These are phyloP conservation scores for Solanum clarkiae DNA, from an alignment of 257 asterid genomes.

Conservation along the genomic window DNA sequence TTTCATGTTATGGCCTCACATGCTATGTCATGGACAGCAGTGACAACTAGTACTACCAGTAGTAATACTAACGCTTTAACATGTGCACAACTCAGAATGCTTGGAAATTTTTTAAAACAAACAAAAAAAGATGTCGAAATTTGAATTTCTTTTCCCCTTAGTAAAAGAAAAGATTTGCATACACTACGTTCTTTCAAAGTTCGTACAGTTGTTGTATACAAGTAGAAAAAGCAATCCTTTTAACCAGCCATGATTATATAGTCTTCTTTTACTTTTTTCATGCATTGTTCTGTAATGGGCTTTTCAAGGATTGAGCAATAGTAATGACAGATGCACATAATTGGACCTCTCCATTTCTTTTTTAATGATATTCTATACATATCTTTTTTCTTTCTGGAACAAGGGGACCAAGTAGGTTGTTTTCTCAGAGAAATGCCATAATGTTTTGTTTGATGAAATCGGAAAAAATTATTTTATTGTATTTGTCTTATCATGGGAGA, in stretches of 20 bases:
- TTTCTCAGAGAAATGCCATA: not conserved
- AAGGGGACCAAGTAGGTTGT: not conserved
- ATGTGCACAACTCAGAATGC: not conserved
- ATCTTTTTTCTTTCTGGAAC: not conserved
- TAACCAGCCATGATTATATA: not conserved
- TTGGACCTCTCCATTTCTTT: not conserved
- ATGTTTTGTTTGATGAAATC: not conserved
- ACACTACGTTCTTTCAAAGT: too few species aligned
- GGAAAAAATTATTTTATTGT: not conserved
- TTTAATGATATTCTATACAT: not conserved
- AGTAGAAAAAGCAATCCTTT: not conserved
- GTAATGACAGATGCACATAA: not conserved
- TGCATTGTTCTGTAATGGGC: not conserved
- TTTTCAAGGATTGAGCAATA: not conserved
- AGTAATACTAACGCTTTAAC: conserved; percentile 8
- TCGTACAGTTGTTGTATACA: not conserved
- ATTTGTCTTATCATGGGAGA: not conserved
- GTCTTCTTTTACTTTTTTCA: not conserved
- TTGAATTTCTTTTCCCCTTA: not conserved
- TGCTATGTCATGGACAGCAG: conserved; percentile 34
- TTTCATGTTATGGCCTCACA: conserved; percentile 43
- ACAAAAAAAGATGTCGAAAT: not conserved
- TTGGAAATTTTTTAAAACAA: not conserved
- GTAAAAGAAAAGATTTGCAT: not conserved
- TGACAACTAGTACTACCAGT: conserved; percentile 17